These are phyloP conservation scores for Fusarium gaditjirri DNA, from an alignment of 2,329 filamentous ascomycete genomes.

Conservation along the genomic window DNA sequence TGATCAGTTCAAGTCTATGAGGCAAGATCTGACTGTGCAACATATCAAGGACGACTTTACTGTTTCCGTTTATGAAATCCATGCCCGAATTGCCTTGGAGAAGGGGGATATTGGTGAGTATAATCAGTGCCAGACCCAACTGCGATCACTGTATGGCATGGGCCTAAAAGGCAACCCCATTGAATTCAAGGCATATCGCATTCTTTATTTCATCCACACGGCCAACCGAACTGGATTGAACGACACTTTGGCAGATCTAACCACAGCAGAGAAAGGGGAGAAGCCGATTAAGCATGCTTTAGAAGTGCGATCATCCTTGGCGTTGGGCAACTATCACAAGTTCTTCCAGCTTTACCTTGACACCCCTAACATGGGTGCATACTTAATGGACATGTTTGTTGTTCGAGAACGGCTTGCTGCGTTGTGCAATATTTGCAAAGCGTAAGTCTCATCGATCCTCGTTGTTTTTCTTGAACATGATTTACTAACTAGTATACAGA, in stretches of 20 bases:
- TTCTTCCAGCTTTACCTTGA: conserved; percentile 97
- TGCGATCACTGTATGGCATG: conserved; percentile 89
- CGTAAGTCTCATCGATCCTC: conserved; percentile 70
- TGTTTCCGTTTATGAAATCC: conserved; percentile 95
- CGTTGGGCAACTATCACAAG: conserved; percentile 94
- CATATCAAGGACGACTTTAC: conserved; percentile 97
- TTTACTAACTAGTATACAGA: conserved; percentile 67
- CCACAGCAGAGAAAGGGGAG: conserved; percentile 91
- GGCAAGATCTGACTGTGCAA: conserved; percentile 97
- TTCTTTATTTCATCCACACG: conserved; percentile 99
- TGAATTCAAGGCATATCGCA: conserved; percentile 99
- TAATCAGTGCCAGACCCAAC: conserved; percentile 99
- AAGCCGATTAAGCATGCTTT: conserved; percentile 88
- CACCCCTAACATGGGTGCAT: conserved; percentile 96
- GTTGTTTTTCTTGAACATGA: background rate
- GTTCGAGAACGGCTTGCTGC: conserved; percentile 91
- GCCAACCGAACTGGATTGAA: conserved; percentile 98
- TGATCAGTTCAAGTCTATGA: conserved; percentile 98
- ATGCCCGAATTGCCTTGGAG: conserved; percentile 96
- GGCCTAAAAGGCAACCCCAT: conserved; percentile 88
- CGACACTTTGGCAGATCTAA: conserved; percentile 99
- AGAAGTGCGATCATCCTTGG: conserved; percentile 88
- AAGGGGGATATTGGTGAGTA: conserved; percentile 99
- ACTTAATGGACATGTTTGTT: conserved; percentile 99
- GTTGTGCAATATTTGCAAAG: conserved; percentile 91